Percentiles rank a stretch among this genome's conserved stretches.
Evolutionary conservation across 1,284 basidiomycete genomes (phyloP).

Genomic region (Gomphus sp.): DNA sequence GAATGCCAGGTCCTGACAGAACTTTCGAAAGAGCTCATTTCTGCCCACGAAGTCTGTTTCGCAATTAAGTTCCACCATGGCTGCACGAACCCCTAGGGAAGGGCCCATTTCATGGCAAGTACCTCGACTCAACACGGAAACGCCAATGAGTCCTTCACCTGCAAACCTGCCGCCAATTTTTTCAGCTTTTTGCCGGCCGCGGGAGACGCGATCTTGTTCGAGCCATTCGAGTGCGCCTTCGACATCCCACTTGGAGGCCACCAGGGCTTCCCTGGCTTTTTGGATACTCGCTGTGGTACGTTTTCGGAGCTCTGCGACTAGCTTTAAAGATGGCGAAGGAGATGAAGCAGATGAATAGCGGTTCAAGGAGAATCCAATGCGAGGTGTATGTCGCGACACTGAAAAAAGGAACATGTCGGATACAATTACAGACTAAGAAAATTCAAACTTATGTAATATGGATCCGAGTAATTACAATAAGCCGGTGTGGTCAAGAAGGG

Average conservation of each 20-base stretch:
- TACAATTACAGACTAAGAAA: not conserved
- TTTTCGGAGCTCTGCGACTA: slow-evolving; percentile 83
- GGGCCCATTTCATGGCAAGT: slow-evolving; percentile 21
- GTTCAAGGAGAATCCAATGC: not conserved
- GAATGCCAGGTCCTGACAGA: slow-evolving; percentile 78
- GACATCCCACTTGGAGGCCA: slow-evolving; percentile 68
- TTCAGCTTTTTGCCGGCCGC: slow-evolving; percentile 73
- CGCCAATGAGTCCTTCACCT: slow-evolving; percentile 71
- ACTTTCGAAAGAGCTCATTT: slow-evolving; percentile 74
- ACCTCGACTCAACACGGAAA: slow-evolving; percentile 62
- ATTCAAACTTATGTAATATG: not conserved
- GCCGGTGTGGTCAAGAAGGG: too few relatives aligned
- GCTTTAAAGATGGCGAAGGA: slow-evolving; percentile 45
- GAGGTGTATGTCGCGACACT: not conserved
- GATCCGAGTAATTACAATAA: too few relatives aligned
- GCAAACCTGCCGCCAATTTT: slow-evolving; percentile 74
- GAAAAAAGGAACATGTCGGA: not conserved
- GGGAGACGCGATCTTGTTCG: slow-evolving; percentile 57
- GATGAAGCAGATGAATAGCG: slow-evolving; percentile 23
- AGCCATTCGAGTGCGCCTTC: slow-evolving; percentile 75
- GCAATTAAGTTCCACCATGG: slow-evolving; percentile 91
- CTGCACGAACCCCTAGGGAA: slow-evolving; percentile 54
- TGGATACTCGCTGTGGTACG: slow-evolving; percentile 72
- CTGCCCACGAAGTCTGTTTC: slow-evolving; percentile 96
- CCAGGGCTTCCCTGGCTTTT: slow-evolving; percentile 85